A percentile compares a stretch with the other conserved stretches of the same genome.
Evolutionary conservation across 352 stramenopile species (phyloP).

Genomic region (Phytopythium mirpurense): DNA sequence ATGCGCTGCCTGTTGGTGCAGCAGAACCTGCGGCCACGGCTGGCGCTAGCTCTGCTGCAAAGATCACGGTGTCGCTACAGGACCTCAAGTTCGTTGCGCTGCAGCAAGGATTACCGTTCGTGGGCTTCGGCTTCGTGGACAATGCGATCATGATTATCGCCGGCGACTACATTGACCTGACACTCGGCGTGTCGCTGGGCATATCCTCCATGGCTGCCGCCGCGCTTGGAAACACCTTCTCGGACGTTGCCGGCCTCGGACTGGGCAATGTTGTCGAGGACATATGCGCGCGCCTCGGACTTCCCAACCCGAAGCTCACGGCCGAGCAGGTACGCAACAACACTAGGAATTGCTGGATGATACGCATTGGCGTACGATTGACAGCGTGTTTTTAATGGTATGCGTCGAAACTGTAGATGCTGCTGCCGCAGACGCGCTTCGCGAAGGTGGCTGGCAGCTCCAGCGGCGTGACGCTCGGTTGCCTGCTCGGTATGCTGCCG

Average conservation of each 20-base stretch:
- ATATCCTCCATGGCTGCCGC: conserved; percentile 87
- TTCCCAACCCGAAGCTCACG: conserved; percentile 55
- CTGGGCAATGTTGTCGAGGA: conserved; percentile 82
- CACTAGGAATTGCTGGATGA: neutral
- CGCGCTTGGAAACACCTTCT: conserved; percentile 84
- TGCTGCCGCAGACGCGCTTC: conserved; percentile 56
- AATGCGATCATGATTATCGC: conserved; percentile 94
- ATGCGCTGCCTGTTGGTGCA: conserved; percentile 7
- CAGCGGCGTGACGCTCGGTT: conserved; percentile 71
- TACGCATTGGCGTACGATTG: no score
- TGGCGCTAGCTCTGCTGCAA: neutral
- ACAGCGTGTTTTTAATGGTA: no score
- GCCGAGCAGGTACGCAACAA: conserved; percentile 39
- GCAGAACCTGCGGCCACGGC: neutral
- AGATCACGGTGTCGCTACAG: conserved; percentile 23
- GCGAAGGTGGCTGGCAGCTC: conserved; percentile 63
- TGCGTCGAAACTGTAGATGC: conserved; percentile 48
- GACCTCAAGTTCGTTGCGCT: conserved; percentile 66
- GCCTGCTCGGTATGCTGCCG: conserved; percentile 68
- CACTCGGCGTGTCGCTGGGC: conserved; percentile 69
- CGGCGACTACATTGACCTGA: conserved; percentile 85
- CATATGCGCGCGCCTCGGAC: conserved; percentile 53
- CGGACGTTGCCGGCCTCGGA: conserved; percentile 55
- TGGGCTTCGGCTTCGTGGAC: conserved; percentile 98
- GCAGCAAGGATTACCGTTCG: conserved; percentile 87